Percentiles rank a stretch among this genome's conserved stretches.
Conservation (phyloP, 2,329 filamentous ascomycete genomes). For the Neospermospora avenae region DNA sequence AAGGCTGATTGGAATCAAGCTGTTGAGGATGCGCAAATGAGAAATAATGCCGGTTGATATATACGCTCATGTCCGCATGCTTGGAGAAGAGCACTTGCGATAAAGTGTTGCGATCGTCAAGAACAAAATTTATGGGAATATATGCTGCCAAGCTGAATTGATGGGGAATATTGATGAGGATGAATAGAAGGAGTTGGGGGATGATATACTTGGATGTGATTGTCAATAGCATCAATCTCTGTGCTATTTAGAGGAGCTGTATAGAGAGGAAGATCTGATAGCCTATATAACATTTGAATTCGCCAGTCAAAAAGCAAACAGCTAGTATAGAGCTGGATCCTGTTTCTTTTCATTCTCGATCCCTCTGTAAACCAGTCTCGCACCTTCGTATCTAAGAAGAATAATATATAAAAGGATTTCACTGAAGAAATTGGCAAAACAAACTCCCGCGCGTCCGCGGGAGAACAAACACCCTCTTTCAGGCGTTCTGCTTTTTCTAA, state of each 20-base stretch:
- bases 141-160: too few species aligned
- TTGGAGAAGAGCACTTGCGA: not conserved
- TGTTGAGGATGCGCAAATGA: constrained; percentile 56
- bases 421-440: not conserved
- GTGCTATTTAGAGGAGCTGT: not conserved
- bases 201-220: not conserved
- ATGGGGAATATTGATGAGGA: not conserved
- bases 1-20: constrained; percentile 55
- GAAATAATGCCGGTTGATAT: constrained; percentile 45
- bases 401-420: not conserved
- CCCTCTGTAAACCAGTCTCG: not conserved
- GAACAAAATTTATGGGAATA: not conserved
- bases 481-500: not conserved
- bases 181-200: not conserved
- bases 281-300: not conserved
- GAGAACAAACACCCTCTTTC: not conserved
- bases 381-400: not conserved
- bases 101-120: not conserved
- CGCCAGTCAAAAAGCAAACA: too few species aligned
- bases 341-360: not conserved
- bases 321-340: too few species aligned
- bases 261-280: not conserved
- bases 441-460: not conserved
- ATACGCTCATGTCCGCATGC: too few species aligned
- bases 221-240: constrained; percentile 1